These are phyloP conservation scores for Clonostachys chloroleuca DNA, from an alignment of 2,329 filamentous ascomycete genomes.

Conservation along the genomic window DNA sequence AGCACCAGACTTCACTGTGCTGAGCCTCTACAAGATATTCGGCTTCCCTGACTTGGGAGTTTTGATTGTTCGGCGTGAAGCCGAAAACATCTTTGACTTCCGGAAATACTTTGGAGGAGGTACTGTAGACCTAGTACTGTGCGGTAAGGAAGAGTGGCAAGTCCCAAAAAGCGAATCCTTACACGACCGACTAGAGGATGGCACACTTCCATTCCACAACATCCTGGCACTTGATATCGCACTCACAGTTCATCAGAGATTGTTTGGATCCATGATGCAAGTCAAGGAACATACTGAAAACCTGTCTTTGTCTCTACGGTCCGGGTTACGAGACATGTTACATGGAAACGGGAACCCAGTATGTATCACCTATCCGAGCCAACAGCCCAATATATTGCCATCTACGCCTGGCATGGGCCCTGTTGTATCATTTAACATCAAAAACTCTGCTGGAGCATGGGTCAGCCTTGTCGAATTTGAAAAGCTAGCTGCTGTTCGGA, in stretches of 20 bases:
- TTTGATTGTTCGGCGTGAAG: conserved; percentile 72
- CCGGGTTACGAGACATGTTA: conserved; percentile 51
- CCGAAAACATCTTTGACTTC: conserved; percentile 57
- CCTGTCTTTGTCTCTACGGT: conserved; percentile 55
- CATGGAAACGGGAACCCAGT: conserved; percentile 67
- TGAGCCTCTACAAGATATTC: conserved; percentile 98
- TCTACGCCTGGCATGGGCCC: conserved; percentile 48
- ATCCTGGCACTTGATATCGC: conserved; percentile 80
- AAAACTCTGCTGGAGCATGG: conserved; percentile 65
- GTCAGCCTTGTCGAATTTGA: conserved; percentile 81
- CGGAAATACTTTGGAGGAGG: conserved; percentile 90
- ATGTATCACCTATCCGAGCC: conserved; percentile 59
- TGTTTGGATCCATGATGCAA: conserved; percentile 68
- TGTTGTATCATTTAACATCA: conserved; percentile 79
- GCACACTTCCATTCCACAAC: conserved; percentile 84
- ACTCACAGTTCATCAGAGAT: conserved; percentile 59
- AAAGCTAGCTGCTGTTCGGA: conserved; percentile 73
- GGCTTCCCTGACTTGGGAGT: conserved; percentile 90
- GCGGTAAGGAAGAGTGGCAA: conserved; percentile 77
- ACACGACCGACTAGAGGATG: conserved; percentile 85
- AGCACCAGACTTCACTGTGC: conserved; percentile 77
- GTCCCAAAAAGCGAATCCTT: conserved; percentile 65
- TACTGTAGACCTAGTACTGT: conserved; percentile 86
- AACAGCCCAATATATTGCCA: not conserved
- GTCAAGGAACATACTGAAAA: conserved; percentile 69